phyloP scores from a whole-genome alignment of 108 stramenopile genomes.

The Pseudonitzschia multistriata region DNA sequence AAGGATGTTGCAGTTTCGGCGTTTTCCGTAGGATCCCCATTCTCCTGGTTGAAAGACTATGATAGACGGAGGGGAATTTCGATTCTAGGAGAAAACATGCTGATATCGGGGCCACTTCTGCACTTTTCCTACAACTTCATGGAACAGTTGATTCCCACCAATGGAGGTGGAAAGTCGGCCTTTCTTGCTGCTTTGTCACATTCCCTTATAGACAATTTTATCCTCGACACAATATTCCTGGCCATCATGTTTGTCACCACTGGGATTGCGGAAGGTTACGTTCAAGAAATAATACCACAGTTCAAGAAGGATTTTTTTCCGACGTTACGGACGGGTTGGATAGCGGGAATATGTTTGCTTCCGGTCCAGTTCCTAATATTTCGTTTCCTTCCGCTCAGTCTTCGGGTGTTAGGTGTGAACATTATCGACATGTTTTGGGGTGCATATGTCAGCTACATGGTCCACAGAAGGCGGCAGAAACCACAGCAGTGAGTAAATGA shows the following conservation, averaged over 20 bases:
- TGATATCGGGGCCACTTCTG: constrained; percentile 68
- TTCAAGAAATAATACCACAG: constrained; percentile 36
- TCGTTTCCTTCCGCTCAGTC: constrained; percentile 67
- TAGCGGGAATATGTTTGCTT: constrained; percentile 49
- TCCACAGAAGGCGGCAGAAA: constrained; percentile 42
- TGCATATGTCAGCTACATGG: constrained; percentile 64
- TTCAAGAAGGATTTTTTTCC: constrained; percentile 46
- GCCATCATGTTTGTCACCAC: constrained; percentile 55
- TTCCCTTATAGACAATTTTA: constrained; percentile 57
- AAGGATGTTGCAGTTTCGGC: background rate
- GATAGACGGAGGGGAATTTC: constrained; percentile 57
- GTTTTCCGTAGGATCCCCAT: background rate
- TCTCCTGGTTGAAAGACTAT: constrained; percentile 22
- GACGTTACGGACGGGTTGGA: constrained; percentile 63
- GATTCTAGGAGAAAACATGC: constrained; percentile 49
- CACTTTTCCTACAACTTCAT: constrained; percentile 67
- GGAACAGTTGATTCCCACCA: constrained; percentile 54
- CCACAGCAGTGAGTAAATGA: too few species aligned
- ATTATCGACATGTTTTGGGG: constrained; percentile 75
- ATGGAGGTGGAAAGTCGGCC: constrained; percentile 24
- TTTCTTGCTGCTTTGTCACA: constrained; percentile 55
- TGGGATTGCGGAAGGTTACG: constrained; percentile 60
- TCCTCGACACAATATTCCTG: constrained; percentile 71
- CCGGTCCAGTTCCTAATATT: constrained; percentile 70
- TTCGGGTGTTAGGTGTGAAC: constrained; percentile 75